Evolutionary conservation across 2,329 filamentous ascomycete genomes (phyloP).

Genomic region (Emydomyces testavorans): DNA sequence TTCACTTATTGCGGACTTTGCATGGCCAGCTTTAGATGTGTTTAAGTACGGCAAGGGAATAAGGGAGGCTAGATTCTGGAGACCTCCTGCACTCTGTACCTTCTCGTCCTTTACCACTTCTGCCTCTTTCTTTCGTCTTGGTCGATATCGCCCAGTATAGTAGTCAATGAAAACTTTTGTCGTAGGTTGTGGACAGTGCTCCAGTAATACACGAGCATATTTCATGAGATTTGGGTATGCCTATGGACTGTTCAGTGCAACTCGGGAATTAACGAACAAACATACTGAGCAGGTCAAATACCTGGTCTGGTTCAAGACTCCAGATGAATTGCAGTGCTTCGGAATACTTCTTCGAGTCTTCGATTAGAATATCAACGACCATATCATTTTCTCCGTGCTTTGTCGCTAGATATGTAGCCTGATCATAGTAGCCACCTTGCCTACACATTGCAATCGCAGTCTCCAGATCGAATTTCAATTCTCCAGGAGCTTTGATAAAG

Average conservation of each 20-base stretch:
- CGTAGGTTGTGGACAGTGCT: slow-evolving; percentile 70
- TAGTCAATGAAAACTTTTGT: slow-evolving; percentile 89
- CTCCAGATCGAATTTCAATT: slow-evolving; percentile 91
- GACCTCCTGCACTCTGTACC: slow-evolving; percentile 52
- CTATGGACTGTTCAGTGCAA: slow-evolving; percentile 31
- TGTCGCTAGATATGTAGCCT: slow-evolving; percentile 87
- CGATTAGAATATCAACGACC: slow-evolving; percentile 89
- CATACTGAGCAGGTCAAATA: slow-evolving; percentile 35
- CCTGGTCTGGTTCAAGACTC: slow-evolving; percentile 65
- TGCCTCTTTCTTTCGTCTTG: slow-evolving; percentile 48
- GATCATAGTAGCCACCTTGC: slow-evolving; percentile 92
- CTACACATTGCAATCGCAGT: slow-evolving; percentile 96
- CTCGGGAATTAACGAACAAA: not conserved
- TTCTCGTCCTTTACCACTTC: slow-evolving; percentile 40
- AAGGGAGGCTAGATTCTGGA: slow-evolving; percentile 74
- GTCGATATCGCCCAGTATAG: slow-evolving; percentile 74
- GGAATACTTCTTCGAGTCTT: slow-evolving; percentile 81
- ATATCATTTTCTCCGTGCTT: slow-evolving; percentile 89
- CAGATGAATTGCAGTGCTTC: slow-evolving; percentile 89
- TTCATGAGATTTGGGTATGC: slow-evolving; percentile 87
- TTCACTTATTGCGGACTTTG: slow-evolving; percentile 26
- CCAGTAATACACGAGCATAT: slow-evolving; percentile 80
- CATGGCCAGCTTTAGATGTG: slow-evolving; percentile 39
- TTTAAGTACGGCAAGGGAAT: slow-evolving; percentile 80
- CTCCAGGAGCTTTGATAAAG: slow-evolving; percentile 90